Evolutionary conservation across 345 rosid genomes (phyloP).

Genomic region (Salix purpurea): DNA sequence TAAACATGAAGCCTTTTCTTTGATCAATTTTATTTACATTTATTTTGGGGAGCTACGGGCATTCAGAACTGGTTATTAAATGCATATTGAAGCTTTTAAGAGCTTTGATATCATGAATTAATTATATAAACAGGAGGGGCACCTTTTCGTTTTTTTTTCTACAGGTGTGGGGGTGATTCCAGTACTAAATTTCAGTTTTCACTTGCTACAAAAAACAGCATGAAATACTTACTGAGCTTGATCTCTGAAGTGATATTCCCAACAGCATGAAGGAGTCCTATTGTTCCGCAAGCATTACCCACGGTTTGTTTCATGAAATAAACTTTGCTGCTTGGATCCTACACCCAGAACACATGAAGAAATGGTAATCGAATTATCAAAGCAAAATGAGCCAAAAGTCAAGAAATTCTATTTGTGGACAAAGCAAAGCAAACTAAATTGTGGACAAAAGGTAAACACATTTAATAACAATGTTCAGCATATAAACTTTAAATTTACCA

Average conservation of each 20-base stretch:
- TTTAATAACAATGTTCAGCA: background rate
- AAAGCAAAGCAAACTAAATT: too few relatives aligned
- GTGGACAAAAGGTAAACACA: background rate
- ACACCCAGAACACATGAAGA: slow-evolving; percentile 18
- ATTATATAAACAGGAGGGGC: too few relatives aligned
- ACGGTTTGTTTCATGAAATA: slow-evolving; percentile 96
- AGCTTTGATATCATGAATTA: too few relatives aligned
- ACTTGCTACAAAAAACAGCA: background rate
- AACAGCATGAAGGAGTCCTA: slow-evolving; percentile 90
- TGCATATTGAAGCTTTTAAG: too few relatives aligned
- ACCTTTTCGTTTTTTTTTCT: too few relatives aligned
- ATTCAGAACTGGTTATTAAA: too few relatives aligned
- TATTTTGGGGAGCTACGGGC: background rate
- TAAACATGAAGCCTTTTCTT: background rate
- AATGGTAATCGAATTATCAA: background rate
- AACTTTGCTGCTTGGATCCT: slow-evolving; percentile 62
- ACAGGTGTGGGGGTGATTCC: too few relatives aligned
- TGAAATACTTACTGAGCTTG: slow-evolving; percentile 56
- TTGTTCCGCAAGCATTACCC: slow-evolving; percentile 97
- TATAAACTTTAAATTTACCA: too few relatives aligned
- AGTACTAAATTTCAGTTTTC: too few relatives aligned
- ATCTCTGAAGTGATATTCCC: slow-evolving; percentile 75
- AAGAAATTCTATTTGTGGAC: too few relatives aligned
- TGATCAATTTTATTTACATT: background rate
- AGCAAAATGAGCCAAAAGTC: background rate